phyloP scores from a whole-genome alignment of 2,329 filamentous ascomycete species.

The Alternaria triticimaculans region DNA sequence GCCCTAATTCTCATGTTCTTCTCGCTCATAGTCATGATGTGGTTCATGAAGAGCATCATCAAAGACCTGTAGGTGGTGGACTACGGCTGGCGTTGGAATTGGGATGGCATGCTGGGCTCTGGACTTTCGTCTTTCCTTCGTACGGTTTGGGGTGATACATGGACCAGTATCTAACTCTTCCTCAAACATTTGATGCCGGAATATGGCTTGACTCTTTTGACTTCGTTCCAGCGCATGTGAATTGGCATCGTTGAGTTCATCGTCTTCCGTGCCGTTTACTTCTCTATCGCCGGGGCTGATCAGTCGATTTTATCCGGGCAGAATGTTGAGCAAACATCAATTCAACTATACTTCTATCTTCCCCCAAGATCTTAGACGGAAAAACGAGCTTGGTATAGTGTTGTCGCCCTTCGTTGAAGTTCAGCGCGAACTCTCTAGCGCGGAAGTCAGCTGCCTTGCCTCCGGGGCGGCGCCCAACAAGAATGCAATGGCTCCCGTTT shows the following conservation, averaged over 20 bases:
- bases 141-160: not conserved
- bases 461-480: not conserved
- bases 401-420: not conserved
- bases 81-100: not conserved
- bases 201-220: not conserved
- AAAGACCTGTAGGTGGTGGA: not conserved
- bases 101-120: not conserved
- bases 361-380: accelerated
- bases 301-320: not conserved
- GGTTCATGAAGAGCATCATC: not conserved
- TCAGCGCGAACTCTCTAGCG: not conserved
- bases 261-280: not conserved
- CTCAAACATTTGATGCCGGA: not conserved
- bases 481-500: not conserved
- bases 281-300: accelerated
- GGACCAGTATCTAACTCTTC: not conserved
- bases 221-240: not conserved
- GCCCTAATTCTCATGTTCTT: not conserved
- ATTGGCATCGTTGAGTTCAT: not conserved
- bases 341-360: accelerated
- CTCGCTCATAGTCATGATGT: not conserved
- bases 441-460: not conserved
- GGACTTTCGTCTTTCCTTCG: not conserved
- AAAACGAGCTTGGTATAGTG: accelerated
- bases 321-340: accelerated